A percentile compares a stretch with the other conserved stretches of the same genome.
Evolutionary conservation across 73 alveolate species (phyloP).

Genomic region (Tetrahymena malaccensis): DNA sequence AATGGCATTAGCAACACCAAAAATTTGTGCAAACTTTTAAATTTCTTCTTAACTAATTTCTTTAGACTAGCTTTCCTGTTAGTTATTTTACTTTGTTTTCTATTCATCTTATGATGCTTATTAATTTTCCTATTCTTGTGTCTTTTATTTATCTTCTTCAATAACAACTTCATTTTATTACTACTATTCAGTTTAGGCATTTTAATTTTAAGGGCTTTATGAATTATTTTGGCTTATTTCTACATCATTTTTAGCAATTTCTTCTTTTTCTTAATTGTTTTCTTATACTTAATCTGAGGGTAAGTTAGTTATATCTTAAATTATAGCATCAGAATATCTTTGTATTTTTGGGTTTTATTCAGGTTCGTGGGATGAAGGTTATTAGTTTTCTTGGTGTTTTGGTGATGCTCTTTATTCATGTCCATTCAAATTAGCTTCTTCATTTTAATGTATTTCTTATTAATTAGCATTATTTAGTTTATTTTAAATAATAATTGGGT

Average conservation of each 20-base stretch:
- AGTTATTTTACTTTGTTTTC: background rate
- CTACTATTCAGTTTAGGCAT: background rate
- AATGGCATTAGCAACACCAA: background rate
- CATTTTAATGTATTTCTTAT: background rate
- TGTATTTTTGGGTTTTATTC: background rate
- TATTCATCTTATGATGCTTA: background rate
- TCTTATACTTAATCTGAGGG: background rate
- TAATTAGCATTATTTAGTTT: background rate
- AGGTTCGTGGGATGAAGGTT: background rate
- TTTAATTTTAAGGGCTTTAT: background rate
- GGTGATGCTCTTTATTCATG: background rate
- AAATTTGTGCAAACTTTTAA: background rate
- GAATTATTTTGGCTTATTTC: background rate
- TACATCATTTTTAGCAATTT: background rate
- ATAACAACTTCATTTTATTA: background rate
- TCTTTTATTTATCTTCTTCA: background rate
- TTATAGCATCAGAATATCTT: background rate
- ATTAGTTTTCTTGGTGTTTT: background rate
- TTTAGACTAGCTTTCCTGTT: background rate
- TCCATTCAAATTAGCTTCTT: background rate
- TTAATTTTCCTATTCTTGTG: background rate
- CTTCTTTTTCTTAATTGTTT: background rate
- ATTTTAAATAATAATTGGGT: background rate
- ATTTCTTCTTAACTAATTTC: background rate
- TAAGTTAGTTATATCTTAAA: background rate